Percentiles rank a stretch among this genome's conserved stretches.
These are phyloP conservation scores for Mucor plumbeus DNA, from an alignment of 371 early-diverging fungal species.

Conservation along the genomic window DNA sequence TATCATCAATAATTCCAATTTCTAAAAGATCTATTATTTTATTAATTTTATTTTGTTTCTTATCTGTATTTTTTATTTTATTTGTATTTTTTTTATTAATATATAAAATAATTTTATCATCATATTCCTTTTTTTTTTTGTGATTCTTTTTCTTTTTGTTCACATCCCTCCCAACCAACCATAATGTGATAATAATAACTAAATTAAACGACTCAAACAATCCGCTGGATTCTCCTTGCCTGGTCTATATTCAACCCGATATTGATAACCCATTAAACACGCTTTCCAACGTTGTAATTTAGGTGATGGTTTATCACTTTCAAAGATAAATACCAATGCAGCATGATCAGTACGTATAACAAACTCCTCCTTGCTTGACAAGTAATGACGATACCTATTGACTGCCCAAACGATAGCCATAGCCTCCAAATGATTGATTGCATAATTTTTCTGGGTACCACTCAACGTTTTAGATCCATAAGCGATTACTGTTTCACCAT, in stretches of 20 bases:
- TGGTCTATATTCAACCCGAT: constrained; percentile 23
- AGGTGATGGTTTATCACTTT: constrained; percentile 15
- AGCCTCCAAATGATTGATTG: constrained; percentile 3
- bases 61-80: no score
- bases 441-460: constrained; percentile 21
- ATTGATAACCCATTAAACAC: constrained; percentile 31
- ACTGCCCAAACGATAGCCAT: constrained; percentile 32
- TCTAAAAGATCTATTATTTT: no score
- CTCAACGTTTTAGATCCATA: constrained; percentile 29
- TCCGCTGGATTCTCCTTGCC: constrained; percentile 37
- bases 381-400: constrained; percentile 34
- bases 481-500: constrained; percentile 25
- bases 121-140: no score
- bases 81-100: no score
- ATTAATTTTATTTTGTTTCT: no score
- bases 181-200: background rate
- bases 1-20: no score
- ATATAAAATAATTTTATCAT: no score
- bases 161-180: constrained; percentile 30
- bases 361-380: constrained; percentile 29
- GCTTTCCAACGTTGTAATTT: constrained; percentile 37
- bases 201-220: constrained; percentile 28
- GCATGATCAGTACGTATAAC: constrained; percentile 40
- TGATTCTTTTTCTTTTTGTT: no score
- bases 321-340: constrained; percentile 24